Conservation (phyloP, 805 yeast species). For the Scheffersomyces coipomensis region DNA sequence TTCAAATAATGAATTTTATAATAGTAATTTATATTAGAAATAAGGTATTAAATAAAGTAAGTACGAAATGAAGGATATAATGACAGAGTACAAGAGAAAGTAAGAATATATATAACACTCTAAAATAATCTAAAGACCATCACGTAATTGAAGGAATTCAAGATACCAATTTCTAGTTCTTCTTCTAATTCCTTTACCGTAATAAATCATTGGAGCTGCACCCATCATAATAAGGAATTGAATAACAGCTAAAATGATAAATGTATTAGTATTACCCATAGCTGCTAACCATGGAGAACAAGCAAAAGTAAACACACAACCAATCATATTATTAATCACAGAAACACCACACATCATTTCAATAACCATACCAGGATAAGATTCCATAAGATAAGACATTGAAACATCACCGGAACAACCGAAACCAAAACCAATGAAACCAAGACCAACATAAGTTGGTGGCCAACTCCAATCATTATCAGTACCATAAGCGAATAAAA, state of each 20-base stretch:
- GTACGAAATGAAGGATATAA: neutral
- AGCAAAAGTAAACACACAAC: constrained; percentile 37
- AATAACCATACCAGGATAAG: constrained; percentile 40
- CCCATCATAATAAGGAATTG: constrained; percentile 31
- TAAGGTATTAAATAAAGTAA: too few relatives aligned
- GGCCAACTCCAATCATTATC: constrained; percentile 36
- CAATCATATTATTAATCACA: constrained; percentile 35
- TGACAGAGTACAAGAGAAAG: neutral
- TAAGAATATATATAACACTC: too few relatives aligned
- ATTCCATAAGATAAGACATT: constrained; percentile 38
- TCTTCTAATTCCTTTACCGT: constrained; percentile 31
- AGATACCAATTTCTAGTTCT: constrained; percentile 33
- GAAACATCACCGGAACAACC: constrained; percentile 40
- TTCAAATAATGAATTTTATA: neutral
- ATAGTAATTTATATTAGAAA: neutral
- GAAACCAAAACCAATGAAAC: constrained; percentile 35
- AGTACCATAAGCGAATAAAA: constrained; percentile 38
- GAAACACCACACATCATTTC: constrained; percentile 41
- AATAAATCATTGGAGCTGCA: constrained; percentile 28
- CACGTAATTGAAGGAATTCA: constrained; percentile 10
- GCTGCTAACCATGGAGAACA: constrained; percentile 38
- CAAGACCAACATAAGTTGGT: constrained; percentile 37
- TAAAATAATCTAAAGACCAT: neutral
- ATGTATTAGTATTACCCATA: constrained; percentile 35
- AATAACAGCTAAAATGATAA: constrained; percentile 33